Evolutionary conservation across 2,329 filamentous ascomycete genomes (phyloP), one percentile per base, ranked within the genome.

Genomic region (Sporothrix pseudoabietina): DNA sequence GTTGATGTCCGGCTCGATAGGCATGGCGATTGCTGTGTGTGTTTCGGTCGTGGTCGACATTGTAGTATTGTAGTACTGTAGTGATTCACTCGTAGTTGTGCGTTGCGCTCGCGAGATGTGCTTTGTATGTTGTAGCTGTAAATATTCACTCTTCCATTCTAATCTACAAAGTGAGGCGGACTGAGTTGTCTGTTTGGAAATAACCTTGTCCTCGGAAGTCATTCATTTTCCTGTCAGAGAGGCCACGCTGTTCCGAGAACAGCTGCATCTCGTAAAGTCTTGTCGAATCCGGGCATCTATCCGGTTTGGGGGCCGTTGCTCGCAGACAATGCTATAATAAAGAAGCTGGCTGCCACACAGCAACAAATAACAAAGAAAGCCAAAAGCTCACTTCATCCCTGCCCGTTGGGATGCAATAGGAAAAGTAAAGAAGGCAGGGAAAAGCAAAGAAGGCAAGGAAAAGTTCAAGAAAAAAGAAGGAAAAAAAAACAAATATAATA

Each of bases 351-450:
- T 35, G 44, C 44, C 26, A 19, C 41, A 30, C 4, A 35, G 35
- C 69, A 49, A 71, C 69, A 71, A 71, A 71, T 54, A 49, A 71
- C 69, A 71, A 71, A 71, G 69, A 71, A 61, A 32, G 0, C 14
- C 69, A n/a, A n/a, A n/a, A n/a, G n/a, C n/a, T n/a, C 52, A 70
- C 9, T 9, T 30, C 69, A 49, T 63, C 69, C 55, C 69, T 63
- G 55, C 49, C 69, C 32, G 69, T 71, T 71, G 41, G 41, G 26
- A 63, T 63, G 69, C 69, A 63, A 71, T 35, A 52, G 55, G 55
- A 10, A 71, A 63, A 14, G 35, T 16, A 39, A 10, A 26, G 26
- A 26, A 26, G 26, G 26, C 26, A 26, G 26, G 26, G 26, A 26
- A 26, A 26, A 26, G 26, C 26, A 26, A 26, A 26, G 26, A 26